Percentiles rank a stretch among this genome's conserved stretches.
Conservation (phyloP, 176 grass and related monocot species). For the Raddia guianensis region DNA sequence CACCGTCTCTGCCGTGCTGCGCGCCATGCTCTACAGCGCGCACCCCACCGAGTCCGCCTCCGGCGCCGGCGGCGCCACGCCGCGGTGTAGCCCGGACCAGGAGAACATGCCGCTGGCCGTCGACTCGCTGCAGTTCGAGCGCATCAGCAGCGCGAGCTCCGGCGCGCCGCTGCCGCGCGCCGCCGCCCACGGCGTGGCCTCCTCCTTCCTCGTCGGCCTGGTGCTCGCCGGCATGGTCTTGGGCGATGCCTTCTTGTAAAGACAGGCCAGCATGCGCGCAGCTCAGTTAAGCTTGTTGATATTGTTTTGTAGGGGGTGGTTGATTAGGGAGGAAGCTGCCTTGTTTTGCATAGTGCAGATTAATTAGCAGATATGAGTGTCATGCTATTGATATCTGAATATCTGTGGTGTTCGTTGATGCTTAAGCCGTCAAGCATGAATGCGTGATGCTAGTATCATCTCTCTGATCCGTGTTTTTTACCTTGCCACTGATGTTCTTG, state of each 20-base stretch:
- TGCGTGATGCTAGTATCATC: background rate
- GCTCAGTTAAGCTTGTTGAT: conserved; percentile 42
- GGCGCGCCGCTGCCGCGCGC: background rate
- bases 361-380: background rate
- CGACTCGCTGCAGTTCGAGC: conserved; percentile 92
- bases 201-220: conserved; percentile 28
- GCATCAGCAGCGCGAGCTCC: conserved; percentile 38
- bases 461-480: background rate
- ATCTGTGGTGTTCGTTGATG: conserved; percentile 1
- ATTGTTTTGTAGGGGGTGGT: conserved; percentile 38
- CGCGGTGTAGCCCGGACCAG: conserved; percentile 82
- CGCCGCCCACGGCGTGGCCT: background rate
- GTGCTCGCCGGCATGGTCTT: conserved; percentile 24
- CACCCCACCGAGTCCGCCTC: conserved; percentile 46
- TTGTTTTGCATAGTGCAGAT: conserved; percentile 51
- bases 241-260: conserved; percentile 27
- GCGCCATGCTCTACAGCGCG: conserved; percentile 84
- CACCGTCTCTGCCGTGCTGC: conserved; percentile 94
- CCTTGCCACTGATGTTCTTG: no score
- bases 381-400: background rate
- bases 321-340: background rate
- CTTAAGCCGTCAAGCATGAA: no score
- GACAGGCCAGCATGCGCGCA: background rate
- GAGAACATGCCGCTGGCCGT: conserved; percentile 99
- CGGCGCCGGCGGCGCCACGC: background rate